phyloP scores from a whole-genome alignment of 2,329 filamentous ascomycete genomes.

The Sporothrix pseudoabietina region DNA sequence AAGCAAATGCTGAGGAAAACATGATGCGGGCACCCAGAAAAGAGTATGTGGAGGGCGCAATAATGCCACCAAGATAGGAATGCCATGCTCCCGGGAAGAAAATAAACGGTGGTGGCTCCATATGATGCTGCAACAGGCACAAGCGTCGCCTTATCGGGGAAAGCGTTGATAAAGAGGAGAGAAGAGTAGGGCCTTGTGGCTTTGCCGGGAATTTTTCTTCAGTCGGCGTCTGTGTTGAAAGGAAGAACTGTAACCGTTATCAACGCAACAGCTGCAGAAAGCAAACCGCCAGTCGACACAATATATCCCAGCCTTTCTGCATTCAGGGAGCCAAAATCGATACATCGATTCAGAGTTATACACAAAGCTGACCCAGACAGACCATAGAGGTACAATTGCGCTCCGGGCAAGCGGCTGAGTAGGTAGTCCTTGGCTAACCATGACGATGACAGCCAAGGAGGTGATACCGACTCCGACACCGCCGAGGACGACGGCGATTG shows the following conservation, averaged over 20 bases:
- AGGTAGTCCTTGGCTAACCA: conserved; percentile 12
- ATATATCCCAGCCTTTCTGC: not conserved
- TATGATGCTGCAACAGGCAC: not conserved
- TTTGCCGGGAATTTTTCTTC: not conserved
- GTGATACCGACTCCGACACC: not conserved
- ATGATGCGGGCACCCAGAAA: not conserved
- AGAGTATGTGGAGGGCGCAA: not conserved
- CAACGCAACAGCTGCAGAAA: not conserved
- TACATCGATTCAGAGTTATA: not conserved
- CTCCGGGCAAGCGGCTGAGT: not conserved
- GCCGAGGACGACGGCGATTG: not conserved
- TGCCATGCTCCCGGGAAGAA: not conserved
- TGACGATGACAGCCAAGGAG: conserved; percentile 19
- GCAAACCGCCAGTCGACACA: not conserved
- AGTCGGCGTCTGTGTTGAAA: not conserved
- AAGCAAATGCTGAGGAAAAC: not conserved
- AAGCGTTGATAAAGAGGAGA: not conserved
- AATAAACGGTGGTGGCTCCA: not conserved
- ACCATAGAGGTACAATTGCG: conserved; percentile 11
- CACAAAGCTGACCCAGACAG: conserved; percentile 6
- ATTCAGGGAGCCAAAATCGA: not conserved
- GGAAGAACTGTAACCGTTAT: not conserved
- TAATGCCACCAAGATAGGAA: not conserved
- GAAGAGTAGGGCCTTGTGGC: no score
- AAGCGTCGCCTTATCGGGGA: not conserved